Evolutionary conservation across 2,329 filamentous ascomycete species (phyloP).

Genomic region (Claviceps sp.): DNA sequence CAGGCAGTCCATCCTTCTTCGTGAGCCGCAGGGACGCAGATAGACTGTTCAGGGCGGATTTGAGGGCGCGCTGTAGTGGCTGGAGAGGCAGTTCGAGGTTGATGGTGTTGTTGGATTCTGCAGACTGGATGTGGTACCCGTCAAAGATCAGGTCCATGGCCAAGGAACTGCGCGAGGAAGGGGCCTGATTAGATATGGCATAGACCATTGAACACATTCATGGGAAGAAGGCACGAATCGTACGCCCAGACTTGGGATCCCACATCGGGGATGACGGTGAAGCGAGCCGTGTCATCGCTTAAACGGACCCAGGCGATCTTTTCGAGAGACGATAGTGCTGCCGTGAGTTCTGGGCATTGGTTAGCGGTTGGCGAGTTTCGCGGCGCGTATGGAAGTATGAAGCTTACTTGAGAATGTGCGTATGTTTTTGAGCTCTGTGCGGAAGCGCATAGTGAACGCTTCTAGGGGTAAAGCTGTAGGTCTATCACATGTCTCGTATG

Average conservation of each 20-base stretch:
- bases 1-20: constrained; percentile 77
- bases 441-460: constrained; percentile 45
- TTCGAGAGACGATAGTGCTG: constrained; percentile 52
- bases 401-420: constrained; percentile 49
- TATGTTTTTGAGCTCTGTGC: constrained; percentile 51
- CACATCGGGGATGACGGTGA: constrained; percentile 89
- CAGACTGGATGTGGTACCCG: constrained; percentile 73
- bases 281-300: constrained; percentile 74
- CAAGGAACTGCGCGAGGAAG: constrained; percentile 30
- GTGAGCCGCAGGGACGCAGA: constrained; percentile 79
- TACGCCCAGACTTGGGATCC: constrained; percentile 95
- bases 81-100: constrained; percentile 91
- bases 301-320: constrained; percentile 86
- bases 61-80: constrained; percentile 79
- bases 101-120: constrained; percentile 72
- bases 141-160: constrained; percentile 77
- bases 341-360: constrained; percentile 41
- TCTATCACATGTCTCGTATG: not conserved
- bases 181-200: not conserved
- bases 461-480: not conserved
- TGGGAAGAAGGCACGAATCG: constrained; percentile 21
- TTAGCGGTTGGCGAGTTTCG: not conserved
- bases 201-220: not conserved
- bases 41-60: constrained; percentile 69
- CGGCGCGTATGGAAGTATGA: not conserved